These are phyloP conservation scores for Xylaria telfairii DNA, from an alignment of 495 filamentous ascomycete genomes.

Conservation along the genomic window DNA sequence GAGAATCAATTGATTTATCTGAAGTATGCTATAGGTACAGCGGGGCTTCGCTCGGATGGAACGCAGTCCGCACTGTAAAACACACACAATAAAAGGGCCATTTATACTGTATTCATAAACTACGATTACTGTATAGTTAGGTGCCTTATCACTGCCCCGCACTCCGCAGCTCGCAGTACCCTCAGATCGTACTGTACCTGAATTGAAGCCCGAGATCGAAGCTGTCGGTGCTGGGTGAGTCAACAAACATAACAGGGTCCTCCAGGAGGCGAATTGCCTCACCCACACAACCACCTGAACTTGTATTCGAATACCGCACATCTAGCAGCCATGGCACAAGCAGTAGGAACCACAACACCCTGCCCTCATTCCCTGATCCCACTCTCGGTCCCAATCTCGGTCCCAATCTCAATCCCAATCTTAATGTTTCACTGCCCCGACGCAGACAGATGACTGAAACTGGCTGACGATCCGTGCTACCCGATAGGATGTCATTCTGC, in stretches of 20 bases:
- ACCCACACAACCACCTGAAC: not conserved
- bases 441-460: constrained; percentile 1
- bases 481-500: constrained; percentile 40
- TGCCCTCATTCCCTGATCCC: not conserved
- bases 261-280: constrained; percentile 23
- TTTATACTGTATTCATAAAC: not conserved
- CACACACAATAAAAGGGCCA: not conserved
- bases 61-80: not conserved
- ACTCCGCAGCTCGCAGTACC: constrained; percentile 16
- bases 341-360: constrained; percentile 33
- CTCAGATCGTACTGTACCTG: not conserved
- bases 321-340: constrained; percentile 38
- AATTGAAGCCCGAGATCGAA: not conserved
- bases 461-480: constrained; percentile 16
- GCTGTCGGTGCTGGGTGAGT: constrained; percentile 17
- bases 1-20: too few species aligned
- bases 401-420: not conserved
- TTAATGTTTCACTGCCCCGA: not conserved
- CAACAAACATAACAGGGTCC: constrained; percentile 12
- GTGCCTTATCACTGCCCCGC: constrained; percentile 17
- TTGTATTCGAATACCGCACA: not conserved
- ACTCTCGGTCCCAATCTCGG: not conserved
- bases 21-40: too few species aligned
- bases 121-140: constrained; percentile 11
- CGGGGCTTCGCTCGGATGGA: not conserved